Base-by-base conservation (phyloP, 2,329 filamentous ascomycete genomes). In the Didymella keratinophila region DNA sequence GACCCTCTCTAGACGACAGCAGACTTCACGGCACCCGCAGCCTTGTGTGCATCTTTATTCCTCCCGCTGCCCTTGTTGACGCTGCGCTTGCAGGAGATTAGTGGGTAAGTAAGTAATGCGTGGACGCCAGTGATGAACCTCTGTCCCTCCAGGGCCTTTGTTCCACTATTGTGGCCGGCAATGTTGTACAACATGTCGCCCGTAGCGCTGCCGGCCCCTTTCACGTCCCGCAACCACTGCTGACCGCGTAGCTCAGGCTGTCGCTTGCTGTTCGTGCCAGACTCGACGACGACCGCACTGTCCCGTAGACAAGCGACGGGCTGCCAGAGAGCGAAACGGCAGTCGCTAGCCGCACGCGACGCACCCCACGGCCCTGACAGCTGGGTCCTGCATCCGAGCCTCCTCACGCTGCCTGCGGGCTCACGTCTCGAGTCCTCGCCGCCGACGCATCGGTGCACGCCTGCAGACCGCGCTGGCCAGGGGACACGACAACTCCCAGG, bases 181-280 rank as follows among this genome's bases (percentile, higher is more conserved):
- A 72, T 71, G 69, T 70, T 61, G 72, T 73, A 75, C 74, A 61
- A 63, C 73, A 72, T 59, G 58, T 66, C 64, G 71, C 63, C 68
- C 60, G 66, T 65, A 65, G 66, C 68, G 64, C 64, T 56, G 58
- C 63, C 50, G 65, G 56, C 65, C 69, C 67, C 67, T 70, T 71
- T 70, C 67, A 64, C 62, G 54, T 64, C 63, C 59, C 60, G 61
- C 62, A 58, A 58, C 64, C 57, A 65, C 58, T 60, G 70, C 72
- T 76, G 70, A 76, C 69, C 60, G 64, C 54, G 54, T 63, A 61
- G 60, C 55, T 51, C 64, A 74, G 71, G 63, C 65, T 57, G 52
- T 60, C 58, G 66, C 60, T 67, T 61, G 66, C 63, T 52, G 59
- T 57, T 49, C 60, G 56, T 60, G 52, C 59, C 60, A 53, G 56